phyloP scores from a whole-genome alignment of 768 basidiomycete genomes.

The Chalciporus piperatus region DNA sequence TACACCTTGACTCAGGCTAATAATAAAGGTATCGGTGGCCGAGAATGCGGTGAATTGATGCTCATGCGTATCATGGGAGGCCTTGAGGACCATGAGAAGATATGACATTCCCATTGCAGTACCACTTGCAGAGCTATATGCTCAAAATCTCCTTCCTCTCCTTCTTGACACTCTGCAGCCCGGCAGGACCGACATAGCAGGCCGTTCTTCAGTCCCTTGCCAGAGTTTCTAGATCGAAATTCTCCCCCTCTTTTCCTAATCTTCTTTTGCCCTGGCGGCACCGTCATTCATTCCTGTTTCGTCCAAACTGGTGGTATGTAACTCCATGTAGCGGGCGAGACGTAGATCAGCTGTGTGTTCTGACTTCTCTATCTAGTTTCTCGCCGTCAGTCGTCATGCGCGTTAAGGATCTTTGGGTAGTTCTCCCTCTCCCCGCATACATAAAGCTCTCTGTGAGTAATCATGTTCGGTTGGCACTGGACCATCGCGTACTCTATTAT shows the following conservation, averaged over 20 bases:
- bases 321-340: not conserved
- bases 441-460: constrained; percentile 48
- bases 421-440: constrained; percentile 37
- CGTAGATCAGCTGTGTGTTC: not conserved
- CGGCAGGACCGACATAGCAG: constrained; percentile 37
- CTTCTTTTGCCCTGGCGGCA: constrained; percentile 44
- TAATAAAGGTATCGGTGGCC: too few relatives aligned
- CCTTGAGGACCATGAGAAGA: too few relatives aligned
- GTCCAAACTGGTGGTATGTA: constrained; percentile 1
- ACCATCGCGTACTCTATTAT: not conserved
- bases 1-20: too few relatives aligned
- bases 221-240: constrained; percentile 24
- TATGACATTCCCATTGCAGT: too few relatives aligned
- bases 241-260: constrained; percentile 2
- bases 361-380: not conserved
- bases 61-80: too few relatives aligned
- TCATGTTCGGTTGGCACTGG: not conserved
- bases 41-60: too few relatives aligned
- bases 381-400: constrained; percentile 36
- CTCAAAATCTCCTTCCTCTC: constrained; percentile 8
- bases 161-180: constrained; percentile 22
- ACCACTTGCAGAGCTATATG: too few relatives aligned
- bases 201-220: constrained; percentile 7
- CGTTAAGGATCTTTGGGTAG: constrained; percentile 37
- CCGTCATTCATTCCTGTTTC: constrained; percentile 25